Evolutionary conservation across 768 basidiomycete genomes (phyloP).

Genomic region (Asterophora parasitica): DNA sequence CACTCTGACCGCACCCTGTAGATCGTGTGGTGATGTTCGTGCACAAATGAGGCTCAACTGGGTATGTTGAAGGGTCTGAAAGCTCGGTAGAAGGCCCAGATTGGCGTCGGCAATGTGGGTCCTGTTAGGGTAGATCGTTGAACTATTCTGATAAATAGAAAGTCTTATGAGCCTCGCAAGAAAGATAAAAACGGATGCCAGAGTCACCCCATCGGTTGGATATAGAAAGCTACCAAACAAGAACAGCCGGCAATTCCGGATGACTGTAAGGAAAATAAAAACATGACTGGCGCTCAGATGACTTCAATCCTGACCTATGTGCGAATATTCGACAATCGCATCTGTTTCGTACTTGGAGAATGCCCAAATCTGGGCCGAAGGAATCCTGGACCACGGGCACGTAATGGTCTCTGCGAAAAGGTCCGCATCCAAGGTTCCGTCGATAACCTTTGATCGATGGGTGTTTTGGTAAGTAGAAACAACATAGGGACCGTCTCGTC

Average conservation of each 20-base stretch:
- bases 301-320: neutral
- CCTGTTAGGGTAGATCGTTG: neutral
- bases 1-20: neutral
- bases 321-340: neutral
- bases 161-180: too few species aligned
- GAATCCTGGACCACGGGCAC: neutral
- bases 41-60: neutral
- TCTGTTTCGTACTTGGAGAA: neutral
- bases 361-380: slow-evolving; percentile 5
- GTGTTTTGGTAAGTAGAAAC: neutral
- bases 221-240: too few species aligned
- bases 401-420: slow-evolving; percentile 3
- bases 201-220: neutral
- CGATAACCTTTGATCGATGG: neutral
- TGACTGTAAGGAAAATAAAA: neutral
- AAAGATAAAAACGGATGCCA: too few species aligned
- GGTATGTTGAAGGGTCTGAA: neutral
- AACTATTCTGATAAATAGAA: too few species aligned
- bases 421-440: neutral
- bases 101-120: neutral
- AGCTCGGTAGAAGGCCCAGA: neutral
- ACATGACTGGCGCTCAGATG: neutral
- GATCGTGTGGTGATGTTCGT: slow-evolving; percentile 6
- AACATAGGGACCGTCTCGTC: neutral
- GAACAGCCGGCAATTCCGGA: neutral